phyloP scores from a whole-genome alignment of 2,329 filamentous ascomycete species.

The Phyllachora maydis region DNA sequence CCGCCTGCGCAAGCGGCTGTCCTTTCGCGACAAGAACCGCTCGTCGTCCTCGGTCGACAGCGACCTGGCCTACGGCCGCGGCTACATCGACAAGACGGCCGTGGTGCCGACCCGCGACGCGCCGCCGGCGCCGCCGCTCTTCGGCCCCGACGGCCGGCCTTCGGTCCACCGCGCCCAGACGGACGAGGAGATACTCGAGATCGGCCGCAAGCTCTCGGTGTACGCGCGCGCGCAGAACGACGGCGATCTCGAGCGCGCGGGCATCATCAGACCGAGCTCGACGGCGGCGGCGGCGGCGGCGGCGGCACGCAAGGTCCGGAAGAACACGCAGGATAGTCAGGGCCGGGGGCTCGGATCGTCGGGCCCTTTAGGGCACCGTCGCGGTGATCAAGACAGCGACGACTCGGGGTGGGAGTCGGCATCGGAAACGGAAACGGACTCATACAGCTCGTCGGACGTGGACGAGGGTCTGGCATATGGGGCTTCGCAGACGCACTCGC shows the following conservation, averaged over 20 bases:
- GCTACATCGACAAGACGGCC: conserved; percentile 11
- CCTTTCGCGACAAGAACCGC: conserved; percentile 26
- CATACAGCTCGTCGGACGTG: conserved; percentile 7
- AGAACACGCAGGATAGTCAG: conserved; percentile 14
- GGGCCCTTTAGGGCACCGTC: too few species aligned
- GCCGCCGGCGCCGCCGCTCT: conserved; percentile 2
- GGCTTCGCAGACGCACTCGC: conserved; percentile 9
- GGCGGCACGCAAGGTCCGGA: conserved; percentile 18
- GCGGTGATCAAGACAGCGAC: conserved; percentile 18
- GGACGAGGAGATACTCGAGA: conserved; percentile 34
- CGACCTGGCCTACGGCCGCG: conserved; percentile 34
- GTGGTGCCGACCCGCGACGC: not conserved
- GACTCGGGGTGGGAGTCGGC: conserved; percentile 37
- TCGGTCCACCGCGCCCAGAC: conserved; percentile 16
- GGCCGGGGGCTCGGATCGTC: conserved; percentile 7
- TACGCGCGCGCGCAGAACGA: conserved; percentile 28
- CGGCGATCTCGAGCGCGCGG: conserved; percentile 22
- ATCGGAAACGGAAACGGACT: conserved; percentile 8
- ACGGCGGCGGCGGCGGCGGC: conserved; percentile 18
- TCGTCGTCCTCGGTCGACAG: conserved; percentile 34
- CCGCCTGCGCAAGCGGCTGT: conserved; percentile 14
- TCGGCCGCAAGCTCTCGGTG: conserved; percentile 31
- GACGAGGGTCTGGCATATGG: conserved; percentile 23
- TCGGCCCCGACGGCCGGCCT: conserved; percentile 8
- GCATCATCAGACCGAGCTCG: conserved; percentile 15